Evolutionary conservation across 768 basidiomycete species (phyloP), one percentile per base, ranked within the genome.

Genomic region (Boletus rubescentipes): DNA sequence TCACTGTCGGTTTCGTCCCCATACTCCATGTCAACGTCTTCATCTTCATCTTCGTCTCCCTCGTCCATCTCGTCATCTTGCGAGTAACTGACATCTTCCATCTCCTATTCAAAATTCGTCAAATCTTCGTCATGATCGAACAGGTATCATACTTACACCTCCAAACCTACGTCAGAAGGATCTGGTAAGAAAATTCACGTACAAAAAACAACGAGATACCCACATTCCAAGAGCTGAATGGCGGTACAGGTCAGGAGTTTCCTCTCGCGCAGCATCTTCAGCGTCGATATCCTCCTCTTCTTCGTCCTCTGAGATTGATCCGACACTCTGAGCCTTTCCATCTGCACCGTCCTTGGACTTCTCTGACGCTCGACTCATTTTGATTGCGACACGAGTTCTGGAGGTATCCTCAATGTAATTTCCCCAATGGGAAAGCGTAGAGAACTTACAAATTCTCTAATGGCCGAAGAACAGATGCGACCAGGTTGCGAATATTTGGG

Each of bases 341-440:
- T 83, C 85, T 11, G 71, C 60, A 21, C 67, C 66, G 21, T 84
- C 86, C 64, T 89, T 89, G 39, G 62, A 72, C 70, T 85, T 90
- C 43, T 80, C 80, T 14, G 86, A 81, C 9, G 85, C 78, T 38
- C 87, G 84, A 45, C 93, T 96, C 91, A 98, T 95, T 72, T 96
- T 98, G 72, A 97, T 98, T n/a, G 96, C 95, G 49, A 95, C 80
- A 69, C 96, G 97, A 16, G 97, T 91, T 46, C 93, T 96, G 57
- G 18, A 51, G 52, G 56, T 57, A 42, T 44, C 35, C 41, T 67
- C 11, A 60, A 42, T 43, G n/a, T 46, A 4, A 23, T 29, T 21
- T 23, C 32, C 7, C 15, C 43, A 26, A 21, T 6, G 8, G 10
- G 30, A 49, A 38, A 46, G 34, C n/a, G 16, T 38, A 43, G 47